Conservation (phyloP, 2,329 filamentous ascomycete genomes). For the Fusarium sp. region DNA sequence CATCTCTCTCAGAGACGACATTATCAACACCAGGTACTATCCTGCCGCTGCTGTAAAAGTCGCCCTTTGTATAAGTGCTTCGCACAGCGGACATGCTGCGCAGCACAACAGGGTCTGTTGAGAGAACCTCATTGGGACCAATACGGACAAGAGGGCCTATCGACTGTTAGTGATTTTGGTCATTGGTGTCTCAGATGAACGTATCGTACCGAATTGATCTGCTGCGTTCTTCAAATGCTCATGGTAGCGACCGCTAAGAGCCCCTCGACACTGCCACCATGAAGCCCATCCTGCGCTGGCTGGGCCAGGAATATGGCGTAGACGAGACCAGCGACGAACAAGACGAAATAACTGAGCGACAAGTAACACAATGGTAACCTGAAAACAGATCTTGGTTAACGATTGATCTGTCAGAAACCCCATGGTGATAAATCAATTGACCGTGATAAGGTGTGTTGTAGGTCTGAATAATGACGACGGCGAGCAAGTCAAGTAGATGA, state of each 20-base stretch:
- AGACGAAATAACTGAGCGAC: not conserved
- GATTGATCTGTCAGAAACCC: conserved; percentile 10
- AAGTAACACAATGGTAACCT: not conserved
- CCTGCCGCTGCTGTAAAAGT: conserved; percentile 60
- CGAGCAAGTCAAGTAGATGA: not conserved
- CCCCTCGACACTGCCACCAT: conserved; percentile 45
- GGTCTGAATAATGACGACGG: not conserved
- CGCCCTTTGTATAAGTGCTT: conserved; percentile 49
- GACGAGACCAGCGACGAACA: conserved; percentile 40
- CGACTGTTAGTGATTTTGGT: not conserved
- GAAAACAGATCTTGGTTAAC: not conserved
- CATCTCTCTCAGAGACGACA: conserved; percentile 61
- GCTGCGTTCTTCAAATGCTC: conserved; percentile 39
- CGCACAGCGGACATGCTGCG: conserved; percentile 51
- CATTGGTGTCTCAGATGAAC: rapidly evolving
- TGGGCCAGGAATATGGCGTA: conserved; percentile 45
- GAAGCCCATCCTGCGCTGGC: conserved; percentile 39
- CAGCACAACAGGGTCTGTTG: conserved; percentile 52
- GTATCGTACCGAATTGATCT: conserved; percentile 37
- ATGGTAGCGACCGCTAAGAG: conserved; percentile 44
- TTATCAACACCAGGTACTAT: conserved; percentile 65
- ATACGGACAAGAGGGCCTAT: conserved; percentile 52
- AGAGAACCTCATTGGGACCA: conserved; percentile 55
- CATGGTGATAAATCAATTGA: conserved; percentile 11
- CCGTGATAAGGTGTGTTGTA: not conserved